Evolutionary conservation across 1,139 yeast genomes (phyloP).

Genomic region (Geotrichum aggregatum): DNA sequence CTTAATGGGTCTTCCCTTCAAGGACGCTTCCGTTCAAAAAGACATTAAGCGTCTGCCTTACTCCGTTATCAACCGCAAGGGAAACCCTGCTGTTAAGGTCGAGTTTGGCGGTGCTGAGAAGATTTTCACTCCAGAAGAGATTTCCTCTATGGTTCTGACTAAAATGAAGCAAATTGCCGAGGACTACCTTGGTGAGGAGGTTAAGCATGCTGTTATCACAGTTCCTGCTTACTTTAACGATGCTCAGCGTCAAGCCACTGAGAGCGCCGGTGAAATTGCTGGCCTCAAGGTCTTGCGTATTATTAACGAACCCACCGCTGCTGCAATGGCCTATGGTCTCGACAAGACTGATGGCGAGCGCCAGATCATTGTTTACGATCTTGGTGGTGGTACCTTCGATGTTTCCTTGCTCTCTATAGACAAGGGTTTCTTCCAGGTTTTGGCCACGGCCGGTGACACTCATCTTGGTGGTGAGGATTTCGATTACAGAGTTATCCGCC

Average conservation of each 20-base stretch:
- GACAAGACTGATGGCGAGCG: conserved; percentile 75
- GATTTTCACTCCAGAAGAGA: conserved; percentile 95
- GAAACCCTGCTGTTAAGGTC: conserved; percentile 89
- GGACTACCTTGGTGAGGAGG: conserved; percentile 89
- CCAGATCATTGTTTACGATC: conserved; percentile 86
- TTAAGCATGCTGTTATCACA: conserved; percentile 91
- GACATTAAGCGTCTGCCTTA: conserved; percentile 97
- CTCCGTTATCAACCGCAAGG: conserved; percentile 81
- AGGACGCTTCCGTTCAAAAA: conserved; percentile 87
- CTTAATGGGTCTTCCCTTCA: conserved; percentile 92
- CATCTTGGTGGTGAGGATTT: conserved; percentile 49
- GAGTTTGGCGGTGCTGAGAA: conserved; percentile 90
- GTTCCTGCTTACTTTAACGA: conserved; percentile 98
- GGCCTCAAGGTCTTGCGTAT: conserved; percentile 94
- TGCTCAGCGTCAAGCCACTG: conserved; percentile 97
- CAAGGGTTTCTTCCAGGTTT: conserved; percentile 94
- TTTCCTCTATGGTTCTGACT: conserved; percentile 92
- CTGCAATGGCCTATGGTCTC: conserved; percentile 97
- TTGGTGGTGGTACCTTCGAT: conserved; percentile 99
- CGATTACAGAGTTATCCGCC: conserved; percentile 74
- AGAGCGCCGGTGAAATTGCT: conserved; percentile 97
- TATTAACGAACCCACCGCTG: conserved; percentile 97
- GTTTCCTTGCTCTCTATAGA: conserved; percentile 88
- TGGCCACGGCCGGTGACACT: conserved; percentile 79
- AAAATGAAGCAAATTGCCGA: conserved; percentile 98